Percentiles rank a stretch among this genome's conserved stretches.
These are phyloP conservation scores for Staphylotrichum longicolle DNA, from an alignment of 495 filamentous ascomycete genomes.

Conservation along the genomic window DNA sequence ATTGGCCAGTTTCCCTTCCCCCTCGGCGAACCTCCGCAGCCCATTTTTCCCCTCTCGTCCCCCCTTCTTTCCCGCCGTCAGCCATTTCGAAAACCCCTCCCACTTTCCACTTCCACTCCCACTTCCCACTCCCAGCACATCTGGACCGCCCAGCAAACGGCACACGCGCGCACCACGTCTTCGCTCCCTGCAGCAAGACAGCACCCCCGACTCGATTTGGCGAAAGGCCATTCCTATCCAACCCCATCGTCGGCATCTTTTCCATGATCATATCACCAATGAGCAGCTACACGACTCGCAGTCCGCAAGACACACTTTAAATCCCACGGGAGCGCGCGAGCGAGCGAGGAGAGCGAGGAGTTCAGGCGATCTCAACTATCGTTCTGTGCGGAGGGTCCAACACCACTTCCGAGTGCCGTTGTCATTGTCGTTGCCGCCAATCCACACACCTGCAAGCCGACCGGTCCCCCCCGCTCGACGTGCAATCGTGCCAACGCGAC, in stretches of 20 bases:
- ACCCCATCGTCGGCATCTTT: slow-evolving; percentile 27
- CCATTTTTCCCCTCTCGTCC: slow-evolving; percentile 37
- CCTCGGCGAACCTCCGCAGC: slow-evolving; percentile 28
- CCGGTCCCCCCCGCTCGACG: slow-evolving; percentile 25
- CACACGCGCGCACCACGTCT: slow-evolving; percentile 19
- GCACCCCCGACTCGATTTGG: slow-evolving; percentile 25
- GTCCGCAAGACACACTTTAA: slow-evolving; percentile 61
- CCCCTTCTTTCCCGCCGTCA: slow-evolving; percentile 30
- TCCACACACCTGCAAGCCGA: slow-evolving; percentile 25
- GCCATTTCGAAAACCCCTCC: slow-evolving; percentile 37
- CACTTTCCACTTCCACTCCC: slow-evolving; percentile 21
- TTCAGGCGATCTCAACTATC: slow-evolving; percentile 53
- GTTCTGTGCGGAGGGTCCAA: slow-evolving; percentile 45
- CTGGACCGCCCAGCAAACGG: slow-evolving; percentile 9
- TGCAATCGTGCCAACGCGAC: slow-evolving; percentile 40
- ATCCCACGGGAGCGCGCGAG: slow-evolving; percentile 54
- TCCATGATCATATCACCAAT: slow-evolving; percentile 61
- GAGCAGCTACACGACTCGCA: slow-evolving; percentile 49
- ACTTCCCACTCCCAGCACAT: slow-evolving; percentile 16
- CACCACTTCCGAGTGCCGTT: slow-evolving; percentile 31
- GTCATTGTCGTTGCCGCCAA: slow-evolving; percentile 37
- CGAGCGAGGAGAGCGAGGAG: slow-evolving; percentile 40
- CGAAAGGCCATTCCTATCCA: slow-evolving; percentile 26
- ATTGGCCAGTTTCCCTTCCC: slow-evolving; percentile 22
- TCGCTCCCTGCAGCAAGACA: slow-evolving; percentile 31